Conservation (phyloP, 441 rosid genomes). For the Kokia cookei region DNA sequence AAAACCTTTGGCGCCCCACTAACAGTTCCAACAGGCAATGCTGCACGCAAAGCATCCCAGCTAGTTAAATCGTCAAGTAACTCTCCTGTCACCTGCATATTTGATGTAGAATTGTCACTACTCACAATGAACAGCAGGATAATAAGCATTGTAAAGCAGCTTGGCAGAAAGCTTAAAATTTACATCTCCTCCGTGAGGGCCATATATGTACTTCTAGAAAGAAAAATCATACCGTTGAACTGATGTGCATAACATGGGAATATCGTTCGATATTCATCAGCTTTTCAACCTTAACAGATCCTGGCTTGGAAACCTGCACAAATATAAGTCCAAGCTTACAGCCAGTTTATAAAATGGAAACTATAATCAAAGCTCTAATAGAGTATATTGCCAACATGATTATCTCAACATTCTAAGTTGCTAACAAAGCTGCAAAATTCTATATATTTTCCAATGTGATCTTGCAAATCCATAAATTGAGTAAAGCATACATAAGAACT, state of each 20-base stretch:
- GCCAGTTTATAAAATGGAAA: neutral
- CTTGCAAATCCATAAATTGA: neutral
- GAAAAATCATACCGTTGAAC: slow-evolving; percentile 63
- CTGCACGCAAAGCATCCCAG: slow-evolving; percentile 93
- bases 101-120: neutral
- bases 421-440: neutral
- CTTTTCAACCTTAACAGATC: slow-evolving; percentile 86
- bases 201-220: neutral
- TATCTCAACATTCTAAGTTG: neutral
- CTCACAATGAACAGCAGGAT: neutral
- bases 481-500: neutral
- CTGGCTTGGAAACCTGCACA: slow-evolving; percentile 78
- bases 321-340: slow-evolving; percentile 10
- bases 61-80: slow-evolving; percentile 62
- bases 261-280: slow-evolving; percentile 85
- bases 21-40: slow-evolving; percentile 92
- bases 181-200: neutral
- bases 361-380: neutral
- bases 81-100: slow-evolving; percentile 69
- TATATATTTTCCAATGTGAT: neutral
- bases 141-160: neutral
- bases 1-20: slow-evolving; percentile 96
- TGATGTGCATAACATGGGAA: slow-evolving; percentile 98
- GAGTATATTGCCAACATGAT: neutral
- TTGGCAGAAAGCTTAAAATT: neutral